Conservation (phyloP, 2,329 filamentous ascomycete genomes). For the Magnaporthiopsis poae region DNA sequence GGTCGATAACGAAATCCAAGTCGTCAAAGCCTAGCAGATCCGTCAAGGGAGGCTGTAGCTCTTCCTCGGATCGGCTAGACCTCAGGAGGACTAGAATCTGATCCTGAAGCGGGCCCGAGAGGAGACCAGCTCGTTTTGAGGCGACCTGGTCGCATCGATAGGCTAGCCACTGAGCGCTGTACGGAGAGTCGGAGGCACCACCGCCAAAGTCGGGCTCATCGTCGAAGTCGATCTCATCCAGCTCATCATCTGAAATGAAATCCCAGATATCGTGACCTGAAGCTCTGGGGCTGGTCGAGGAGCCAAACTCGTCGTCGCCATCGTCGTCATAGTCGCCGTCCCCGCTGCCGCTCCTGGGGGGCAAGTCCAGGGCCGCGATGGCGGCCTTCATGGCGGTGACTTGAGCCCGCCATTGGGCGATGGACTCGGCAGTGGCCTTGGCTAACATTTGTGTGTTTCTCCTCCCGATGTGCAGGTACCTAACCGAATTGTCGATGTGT, state of each 20-base stretch:
- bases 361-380: constrained; percentile 60
- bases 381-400: constrained; percentile 78
- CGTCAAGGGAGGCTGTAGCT: constrained; percentile 80
- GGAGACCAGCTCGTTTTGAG: constrained; percentile 53
- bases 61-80: constrained; percentile 62
- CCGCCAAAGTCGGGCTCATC: constrained; percentile 25
- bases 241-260: constrained; percentile 69
- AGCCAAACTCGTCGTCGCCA: constrained; percentile 60
- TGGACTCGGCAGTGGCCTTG: not conserved
- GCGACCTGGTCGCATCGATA: constrained; percentile 60
- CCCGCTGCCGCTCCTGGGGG: constrained; percentile 28
- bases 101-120: constrained; percentile 59
- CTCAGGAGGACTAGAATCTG: constrained; percentile 68
- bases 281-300: constrained; percentile 38
- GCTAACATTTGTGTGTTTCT: not conserved
- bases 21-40: constrained; percentile 91
- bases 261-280: constrained; percentile 84
- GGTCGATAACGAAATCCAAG: constrained; percentile 80
- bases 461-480: too few species aligned
- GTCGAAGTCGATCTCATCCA: constrained; percentile 43
- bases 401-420: constrained; percentile 68
- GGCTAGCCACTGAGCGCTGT: constrained; percentile 61
- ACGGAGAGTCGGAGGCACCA: constrained; percentile 23
- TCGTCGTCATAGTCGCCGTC: constrained; percentile 48
- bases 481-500: too few species aligned